Conservation (phyloP, 2,329 filamentous ascomycete genomes). For the Coccinonectria pachysandricola region DNA sequence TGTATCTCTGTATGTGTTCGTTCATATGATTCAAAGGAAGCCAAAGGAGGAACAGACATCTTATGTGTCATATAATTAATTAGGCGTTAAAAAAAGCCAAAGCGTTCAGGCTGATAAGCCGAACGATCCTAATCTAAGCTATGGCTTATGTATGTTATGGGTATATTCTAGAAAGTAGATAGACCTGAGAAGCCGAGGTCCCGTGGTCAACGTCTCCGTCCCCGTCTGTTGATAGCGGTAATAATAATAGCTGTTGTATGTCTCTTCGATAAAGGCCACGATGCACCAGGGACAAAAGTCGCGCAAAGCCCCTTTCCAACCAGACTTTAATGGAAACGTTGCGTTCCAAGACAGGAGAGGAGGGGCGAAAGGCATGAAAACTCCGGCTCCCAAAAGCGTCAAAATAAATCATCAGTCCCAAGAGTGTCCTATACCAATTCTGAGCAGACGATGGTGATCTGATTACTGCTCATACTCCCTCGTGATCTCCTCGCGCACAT, state of each 20-base stretch:
- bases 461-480: conserved; percentile 46
- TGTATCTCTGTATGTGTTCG: neutral
- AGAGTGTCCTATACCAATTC: conserved; percentile 3
- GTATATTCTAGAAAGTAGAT: conserved; percentile 26
- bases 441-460: conserved; percentile 1
- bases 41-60: too few species aligned
- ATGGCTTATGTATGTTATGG: conserved; percentile 24
- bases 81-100: conserved; percentile 1
- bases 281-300: neutral
- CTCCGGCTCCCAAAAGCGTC: neutral
- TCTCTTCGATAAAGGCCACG: neutral
- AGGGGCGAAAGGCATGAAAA: neutral
- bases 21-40: too few species aligned
- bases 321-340: too few species aligned
- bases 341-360: too few species aligned
- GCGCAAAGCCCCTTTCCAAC: neutral
- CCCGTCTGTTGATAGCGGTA: conserved; percentile 3
- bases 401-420: neutral
- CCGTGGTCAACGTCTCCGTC: too few species aligned
- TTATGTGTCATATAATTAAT: conserved; percentile 3
- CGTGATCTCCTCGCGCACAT: conserved; percentile 73
- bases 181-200: too few species aligned
- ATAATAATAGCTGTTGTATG: conserved; percentile 4
- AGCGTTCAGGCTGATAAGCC: conserved; percentile 15
- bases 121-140: conserved; percentile 18